Evolutionary conservation across 1,139 yeast genomes (phyloP), one percentile per base, ranked within the genome.

Genomic region (Trichomonascaceae sp.): DNA sequence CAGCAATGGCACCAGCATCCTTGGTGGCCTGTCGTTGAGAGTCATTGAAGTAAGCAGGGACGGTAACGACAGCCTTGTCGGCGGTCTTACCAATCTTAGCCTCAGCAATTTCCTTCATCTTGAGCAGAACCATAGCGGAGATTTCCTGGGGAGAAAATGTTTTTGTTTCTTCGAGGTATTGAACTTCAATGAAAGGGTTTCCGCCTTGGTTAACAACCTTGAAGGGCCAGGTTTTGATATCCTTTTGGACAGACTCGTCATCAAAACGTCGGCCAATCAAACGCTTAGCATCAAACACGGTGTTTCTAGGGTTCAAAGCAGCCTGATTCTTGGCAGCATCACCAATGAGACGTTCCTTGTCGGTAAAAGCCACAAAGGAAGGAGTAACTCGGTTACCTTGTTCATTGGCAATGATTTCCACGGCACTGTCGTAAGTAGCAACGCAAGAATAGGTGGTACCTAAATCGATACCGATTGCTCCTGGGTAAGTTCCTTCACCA

Each of bases 371-470:
- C 74, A 90, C 96, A 82, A 88, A 90, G 64, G 96, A 90, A 73
- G 97, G 97, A 70, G 97, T 90, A 73, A 88, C 95, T 82, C 97
- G 88, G 91, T 89, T 89, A 85, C 97, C 97, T 83, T 90, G 96
- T 79, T 90, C 97, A 82, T 90, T 90, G 77, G 96, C 96, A 78
- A 90, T 89, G 76, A 90, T 90, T 66, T 85, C 91, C 56, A 81
- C 85, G 60, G 86, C 85, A 72, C 84, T 83, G 74, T 85, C 88
- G 79, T 83, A 85, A 72, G 86, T 84, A 73, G 91, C 93, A 70
- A 85, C 93, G 81, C 93, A 85, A 69, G 93, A 85, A 85, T 85
- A 86, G 71, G 93, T 86, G 70, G 93, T 86, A 80, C 95, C 93
- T 77, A 85, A 82, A 82, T 85, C 77, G 85, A 86, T 86, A 82